Conservation (phyloP, 441 rosid species). For the Breynia disticha region DNA sequence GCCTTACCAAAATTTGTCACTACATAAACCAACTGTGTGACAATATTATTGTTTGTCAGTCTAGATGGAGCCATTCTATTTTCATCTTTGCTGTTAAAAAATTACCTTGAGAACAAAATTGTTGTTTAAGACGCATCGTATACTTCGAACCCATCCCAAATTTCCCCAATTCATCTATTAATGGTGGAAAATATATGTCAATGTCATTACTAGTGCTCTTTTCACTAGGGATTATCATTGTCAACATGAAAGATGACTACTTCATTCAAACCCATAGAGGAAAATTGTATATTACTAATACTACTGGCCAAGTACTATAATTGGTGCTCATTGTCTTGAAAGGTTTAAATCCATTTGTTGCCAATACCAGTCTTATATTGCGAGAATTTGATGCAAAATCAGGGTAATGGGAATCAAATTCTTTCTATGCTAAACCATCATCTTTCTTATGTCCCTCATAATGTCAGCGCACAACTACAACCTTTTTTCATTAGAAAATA, state of each 20-base stretch:
- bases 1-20: too few relatives aligned
- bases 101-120: not conserved
- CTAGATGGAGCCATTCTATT: too few relatives aligned
- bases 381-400: not conserved
- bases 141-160: constrained; percentile 2
- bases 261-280: not conserved
- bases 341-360: constrained; percentile 10
- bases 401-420: not conserved
- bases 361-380: constrained; percentile 1
- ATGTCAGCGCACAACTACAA: constrained; percentile 12
- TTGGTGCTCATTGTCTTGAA: constrained; percentile 4
- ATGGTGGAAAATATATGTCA: constrained; percentile 1
- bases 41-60: too few relatives aligned
- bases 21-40: too few relatives aligned
- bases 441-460: not conserved
- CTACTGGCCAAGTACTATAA: not conserved
- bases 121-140: not conserved
- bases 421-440: not conserved
- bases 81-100: too few relatives aligned
- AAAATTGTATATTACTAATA: too few relatives aligned
- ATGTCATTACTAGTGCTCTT: not conserved
- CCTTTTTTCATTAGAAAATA: not conserved
- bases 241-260: too few relatives aligned
- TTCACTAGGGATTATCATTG: not conserved
- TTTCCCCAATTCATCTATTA: constrained; percentile 1